These are phyloP conservation scores for Cladorrhinum samala DNA, from an alignment of 495 filamentous ascomycete genomes.

Conservation along the genomic window DNA sequence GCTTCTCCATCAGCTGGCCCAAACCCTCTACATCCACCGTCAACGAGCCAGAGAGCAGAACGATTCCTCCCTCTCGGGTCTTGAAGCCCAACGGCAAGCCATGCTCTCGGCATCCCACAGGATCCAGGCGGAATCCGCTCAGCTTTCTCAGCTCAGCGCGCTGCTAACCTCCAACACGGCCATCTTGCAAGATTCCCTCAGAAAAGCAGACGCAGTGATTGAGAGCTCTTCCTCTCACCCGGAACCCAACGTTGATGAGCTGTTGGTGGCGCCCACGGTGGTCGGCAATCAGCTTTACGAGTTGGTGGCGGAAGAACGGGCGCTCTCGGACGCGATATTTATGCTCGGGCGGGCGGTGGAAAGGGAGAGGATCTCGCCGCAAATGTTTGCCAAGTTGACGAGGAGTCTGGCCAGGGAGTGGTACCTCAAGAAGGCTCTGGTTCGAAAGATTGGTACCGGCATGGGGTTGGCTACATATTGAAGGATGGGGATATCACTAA, in stretches of 20 bases:
- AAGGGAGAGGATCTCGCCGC: slow-evolving; percentile 64
- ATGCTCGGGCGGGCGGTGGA: slow-evolving; percentile 74
- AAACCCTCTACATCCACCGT: slow-evolving; percentile 59
- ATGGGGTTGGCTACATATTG: slow-evolving; percentile 53
- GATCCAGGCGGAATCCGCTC: slow-evolving; percentile 64
- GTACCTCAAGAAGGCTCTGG: slow-evolving; percentile 78
- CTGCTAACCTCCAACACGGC: slow-evolving; percentile 70
- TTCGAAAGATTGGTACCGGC: slow-evolving; percentile 75
- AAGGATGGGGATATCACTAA: neutral
- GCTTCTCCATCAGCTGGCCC: slow-evolving; percentile 70
- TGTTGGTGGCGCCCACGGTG: slow-evolving; percentile 83
- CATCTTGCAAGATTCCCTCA: slow-evolving; percentile 68
- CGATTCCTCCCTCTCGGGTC: slow-evolving; percentile 61
- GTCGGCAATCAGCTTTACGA: slow-evolving; percentile 1
- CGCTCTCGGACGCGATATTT: slow-evolving; percentile 72
- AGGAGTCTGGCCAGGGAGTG: slow-evolving; percentile 75
- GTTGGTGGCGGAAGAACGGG: slow-evolving; percentile 65
- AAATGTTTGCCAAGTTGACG: slow-evolving; percentile 75
- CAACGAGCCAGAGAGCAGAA: slow-evolving; percentile 58
- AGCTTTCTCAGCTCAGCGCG: slow-evolving; percentile 60
- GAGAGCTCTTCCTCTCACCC: slow-evolving; percentile 50
- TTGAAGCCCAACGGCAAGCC: slow-evolving; percentile 73
- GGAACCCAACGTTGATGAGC: slow-evolving; percentile 65
- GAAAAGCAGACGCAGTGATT: slow-evolving; percentile 74
- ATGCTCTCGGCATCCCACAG: slow-evolving; percentile 59